Percentiles rank a stretch among this genome's conserved stretches.
Conservation (phyloP, 2,329 filamentous ascomycete species). For the Penicillium vulpinum region DNA sequence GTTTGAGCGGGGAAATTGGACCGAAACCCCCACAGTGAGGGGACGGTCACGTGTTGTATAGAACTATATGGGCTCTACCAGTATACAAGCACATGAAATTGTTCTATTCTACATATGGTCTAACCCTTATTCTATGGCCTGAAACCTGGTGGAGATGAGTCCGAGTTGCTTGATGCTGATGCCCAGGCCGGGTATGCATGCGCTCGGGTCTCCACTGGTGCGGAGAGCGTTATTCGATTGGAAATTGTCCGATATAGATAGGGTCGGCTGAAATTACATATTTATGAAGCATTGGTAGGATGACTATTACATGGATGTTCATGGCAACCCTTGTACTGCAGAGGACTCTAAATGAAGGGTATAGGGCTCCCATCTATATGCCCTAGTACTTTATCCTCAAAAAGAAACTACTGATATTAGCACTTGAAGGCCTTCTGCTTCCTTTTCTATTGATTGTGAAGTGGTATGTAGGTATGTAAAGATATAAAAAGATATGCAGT, state of each 20-base stretch:
- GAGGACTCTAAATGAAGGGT: neutral
- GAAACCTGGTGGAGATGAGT: neutral
- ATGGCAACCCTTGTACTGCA: neutral
- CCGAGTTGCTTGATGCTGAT: neutral
- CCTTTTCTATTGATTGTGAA: too few relatives aligned
- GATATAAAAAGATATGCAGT: too few relatives aligned
- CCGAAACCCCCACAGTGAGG: constrained; percentile 26
- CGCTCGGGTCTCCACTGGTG: constrained; percentile 9
- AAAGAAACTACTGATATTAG: neutral
- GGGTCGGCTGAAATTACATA: neutral
- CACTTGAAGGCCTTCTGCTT: neutral
- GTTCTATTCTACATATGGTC: neutral
- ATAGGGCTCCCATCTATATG: neutral
- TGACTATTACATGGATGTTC: neutral
- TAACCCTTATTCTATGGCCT: neutral
- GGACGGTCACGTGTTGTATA: constrained; percentile 23
- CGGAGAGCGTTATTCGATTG: constrained; percentile 3
- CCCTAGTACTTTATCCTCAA: neutral
- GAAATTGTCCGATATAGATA: neutral
- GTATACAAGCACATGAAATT: neutral
- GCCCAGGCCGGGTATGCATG: constrained; percentile 5
- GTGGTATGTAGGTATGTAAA: neutral
- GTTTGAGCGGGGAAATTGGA: constrained; percentile 38
- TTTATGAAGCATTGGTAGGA: neutral
- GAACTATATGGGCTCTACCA: neutral